Conservation (phyloP, 2,329 filamentous ascomycete genomes). For the Ophiocordyceps polyrhachis-furcata region DNA sequence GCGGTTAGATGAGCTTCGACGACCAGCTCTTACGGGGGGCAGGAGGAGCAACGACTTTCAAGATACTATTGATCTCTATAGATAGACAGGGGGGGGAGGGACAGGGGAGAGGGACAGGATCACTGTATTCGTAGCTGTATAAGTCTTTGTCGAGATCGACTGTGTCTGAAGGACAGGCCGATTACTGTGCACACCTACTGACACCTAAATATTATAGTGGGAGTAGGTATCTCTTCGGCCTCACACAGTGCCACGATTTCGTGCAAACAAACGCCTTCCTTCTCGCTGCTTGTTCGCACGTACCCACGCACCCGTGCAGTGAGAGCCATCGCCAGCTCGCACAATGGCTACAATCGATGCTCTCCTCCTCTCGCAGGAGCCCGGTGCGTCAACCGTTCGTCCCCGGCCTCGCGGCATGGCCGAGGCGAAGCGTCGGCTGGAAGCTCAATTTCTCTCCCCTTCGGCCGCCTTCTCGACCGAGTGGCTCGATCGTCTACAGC, state of each 20-base stretch:
- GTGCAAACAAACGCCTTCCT: background rate
- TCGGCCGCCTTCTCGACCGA: conserved; percentile 60
- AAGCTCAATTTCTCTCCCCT: conserved; percentile 61
- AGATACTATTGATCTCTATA: background rate
- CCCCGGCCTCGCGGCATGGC: conserved; percentile 15
- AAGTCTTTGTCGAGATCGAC: background rate
- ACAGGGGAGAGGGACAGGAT: background rate
- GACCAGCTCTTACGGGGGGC: background rate
- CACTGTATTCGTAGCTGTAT: background rate
- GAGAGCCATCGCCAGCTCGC: background rate
- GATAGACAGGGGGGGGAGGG: background rate
- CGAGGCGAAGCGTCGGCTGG: conserved; percentile 52
- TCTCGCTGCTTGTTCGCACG: background rate
- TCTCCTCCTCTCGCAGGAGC: conserved; percentile 13
- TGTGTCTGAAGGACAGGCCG: background rate
- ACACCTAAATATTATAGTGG: background rate
- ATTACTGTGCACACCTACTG: background rate
- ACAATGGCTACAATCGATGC: conserved; percentile 17
- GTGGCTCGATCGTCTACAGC: conserved; percentile 81
- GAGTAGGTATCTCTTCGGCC: background rate
- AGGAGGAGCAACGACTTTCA: conserved; percentile 1
- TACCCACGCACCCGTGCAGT: too few species aligned
- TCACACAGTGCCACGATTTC: background rate
- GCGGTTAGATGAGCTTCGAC: background rate
- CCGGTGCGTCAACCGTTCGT: conserved; percentile 1